Conservation (phyloP, 345 rosid genomes). For the Eucalyptus viminalis region DNA sequence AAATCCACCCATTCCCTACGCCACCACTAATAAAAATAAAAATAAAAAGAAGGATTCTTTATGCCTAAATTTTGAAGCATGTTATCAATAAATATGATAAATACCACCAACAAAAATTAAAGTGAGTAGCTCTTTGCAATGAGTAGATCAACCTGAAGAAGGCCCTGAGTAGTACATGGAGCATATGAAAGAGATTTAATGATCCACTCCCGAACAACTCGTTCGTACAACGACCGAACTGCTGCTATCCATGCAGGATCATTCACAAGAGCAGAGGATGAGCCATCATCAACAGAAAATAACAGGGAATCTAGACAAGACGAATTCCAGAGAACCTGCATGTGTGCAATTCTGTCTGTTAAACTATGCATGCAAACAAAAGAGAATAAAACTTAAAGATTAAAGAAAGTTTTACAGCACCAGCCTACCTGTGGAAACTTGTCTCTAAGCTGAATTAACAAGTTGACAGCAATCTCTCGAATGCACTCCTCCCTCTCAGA, state of each 20-base stretch:
- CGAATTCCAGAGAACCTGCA: conserved; percentile 97
- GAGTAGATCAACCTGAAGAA: conserved; percentile 67
- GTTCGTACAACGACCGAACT: conserved; percentile 83
- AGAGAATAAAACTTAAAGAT: neutral
- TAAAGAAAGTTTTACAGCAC: neutral
- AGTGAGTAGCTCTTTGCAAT: neutral
- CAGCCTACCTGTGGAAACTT: conserved; percentile 86
- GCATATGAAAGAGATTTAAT: conserved; percentile 83
- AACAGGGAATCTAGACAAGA: conserved; percentile 80
- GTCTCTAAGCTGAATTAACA: conserved; percentile 89
- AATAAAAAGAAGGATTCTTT: neutral
- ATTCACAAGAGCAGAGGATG: conserved; percentile 56
- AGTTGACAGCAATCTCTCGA: conserved; percentile 74
- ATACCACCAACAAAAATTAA: neutral
- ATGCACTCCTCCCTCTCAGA: conserved; percentile 94
- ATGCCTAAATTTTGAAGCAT: neutral
- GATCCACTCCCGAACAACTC: conserved; percentile 84
- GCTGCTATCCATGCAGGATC: conserved; percentile 86
- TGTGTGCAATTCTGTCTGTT: neutral
- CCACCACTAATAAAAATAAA: neutral
- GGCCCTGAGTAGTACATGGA: conserved; percentile 98
- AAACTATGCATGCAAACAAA: neutral
- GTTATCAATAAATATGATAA: neutral
- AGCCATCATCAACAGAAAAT: conserved; percentile 64
- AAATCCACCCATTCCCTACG: neutral